Evolutionary conservation across 2,329 filamentous ascomycete genomes (phyloP).

Genomic region (Botryotinia calthae): DNA sequence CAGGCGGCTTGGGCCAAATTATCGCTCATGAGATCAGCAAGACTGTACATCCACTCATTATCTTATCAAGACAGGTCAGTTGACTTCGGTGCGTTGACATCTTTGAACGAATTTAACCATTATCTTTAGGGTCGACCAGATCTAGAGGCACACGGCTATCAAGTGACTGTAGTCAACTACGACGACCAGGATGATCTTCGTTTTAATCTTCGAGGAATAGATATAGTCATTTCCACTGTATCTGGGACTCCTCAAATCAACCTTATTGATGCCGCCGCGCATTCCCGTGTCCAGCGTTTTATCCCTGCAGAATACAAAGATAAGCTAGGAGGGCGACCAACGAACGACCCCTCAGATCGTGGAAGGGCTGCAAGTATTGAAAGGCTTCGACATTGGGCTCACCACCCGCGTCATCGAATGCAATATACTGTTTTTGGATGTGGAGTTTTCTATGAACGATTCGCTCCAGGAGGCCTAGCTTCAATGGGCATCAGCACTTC

Average conservation of each 20-base stretch:
- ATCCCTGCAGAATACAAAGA: constrained; percentile 77
- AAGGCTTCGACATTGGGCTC: constrained; percentile 53
- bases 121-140: constrained; percentile 39
- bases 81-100: constrained; percentile 16
- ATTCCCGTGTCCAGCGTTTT: constrained; percentile 63
- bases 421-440: constrained; percentile 70
- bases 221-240: constrained; percentile 74
- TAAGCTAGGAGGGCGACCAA: constrained; percentile 51
- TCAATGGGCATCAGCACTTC: constrained; percentile 56
- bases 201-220: constrained; percentile 67
- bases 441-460: constrained; percentile 73
- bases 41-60: constrained; percentile 65
- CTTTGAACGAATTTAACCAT: neutral
- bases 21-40: constrained; percentile 59
- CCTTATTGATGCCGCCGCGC: constrained; percentile 68
- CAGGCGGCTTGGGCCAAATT: constrained; percentile 56
- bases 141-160: constrained; percentile 48
- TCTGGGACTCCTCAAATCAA: constrained; percentile 63
- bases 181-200: constrained; percentile 54
- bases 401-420: constrained; percentile 51
- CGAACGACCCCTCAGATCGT: constrained; percentile 59
- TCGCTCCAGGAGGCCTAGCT: constrained; percentile 64
- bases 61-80: constrained; percentile 64
- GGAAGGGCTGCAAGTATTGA: constrained; percentile 56
- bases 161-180: constrained; percentile 70